A percentile compares a stretch with the other conserved stretches of the same genome.
Evolutionary conservation across 106 monocot genomes (phyloP).

Genomic region (Gastrodia elata): DNA sequence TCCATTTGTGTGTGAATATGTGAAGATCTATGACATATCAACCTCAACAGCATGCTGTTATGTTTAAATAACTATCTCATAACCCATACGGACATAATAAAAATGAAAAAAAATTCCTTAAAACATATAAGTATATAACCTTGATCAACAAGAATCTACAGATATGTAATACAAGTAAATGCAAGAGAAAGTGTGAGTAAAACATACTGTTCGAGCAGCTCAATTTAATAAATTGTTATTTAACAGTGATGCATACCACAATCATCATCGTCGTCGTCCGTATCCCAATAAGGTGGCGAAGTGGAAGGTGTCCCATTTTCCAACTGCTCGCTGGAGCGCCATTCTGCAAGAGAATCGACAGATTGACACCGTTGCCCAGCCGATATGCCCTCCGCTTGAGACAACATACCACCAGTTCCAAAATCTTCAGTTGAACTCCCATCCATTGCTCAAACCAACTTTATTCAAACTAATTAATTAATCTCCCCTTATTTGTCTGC

Average conservation of each 20-base stretch:
- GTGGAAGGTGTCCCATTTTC: conserved; percentile 23
- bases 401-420: background rate
- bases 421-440: background rate
- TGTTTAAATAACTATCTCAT: background rate
- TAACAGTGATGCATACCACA: background rate
- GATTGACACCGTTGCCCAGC: conserved; percentile 12
- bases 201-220: background rate
- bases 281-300: conserved; percentile 22
- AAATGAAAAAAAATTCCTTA: background rate
- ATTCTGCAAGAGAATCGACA: conserved; percentile 18
- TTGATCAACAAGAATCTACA: background rate
- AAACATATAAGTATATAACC: background rate
- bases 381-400: conserved; percentile 6
- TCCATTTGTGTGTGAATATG: background rate
- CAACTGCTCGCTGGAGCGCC: conserved; percentile 22
- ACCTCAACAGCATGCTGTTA: background rate
- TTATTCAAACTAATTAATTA: conserved; percentile 2
- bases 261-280: conserved; percentile 15
- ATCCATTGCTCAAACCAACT: conserved; percentile 5
- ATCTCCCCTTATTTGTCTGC: background rate
- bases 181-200: background rate
- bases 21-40: background rate
- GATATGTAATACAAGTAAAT: background rate
- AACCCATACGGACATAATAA: background rate
- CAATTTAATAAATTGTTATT: background rate